Percentiles rank a stretch among this genome's conserved stretches.
Evolutionary conservation across 2,329 filamentous ascomycete genomes (phyloP).

Genomic region (Myriangium duriaei): DNA sequence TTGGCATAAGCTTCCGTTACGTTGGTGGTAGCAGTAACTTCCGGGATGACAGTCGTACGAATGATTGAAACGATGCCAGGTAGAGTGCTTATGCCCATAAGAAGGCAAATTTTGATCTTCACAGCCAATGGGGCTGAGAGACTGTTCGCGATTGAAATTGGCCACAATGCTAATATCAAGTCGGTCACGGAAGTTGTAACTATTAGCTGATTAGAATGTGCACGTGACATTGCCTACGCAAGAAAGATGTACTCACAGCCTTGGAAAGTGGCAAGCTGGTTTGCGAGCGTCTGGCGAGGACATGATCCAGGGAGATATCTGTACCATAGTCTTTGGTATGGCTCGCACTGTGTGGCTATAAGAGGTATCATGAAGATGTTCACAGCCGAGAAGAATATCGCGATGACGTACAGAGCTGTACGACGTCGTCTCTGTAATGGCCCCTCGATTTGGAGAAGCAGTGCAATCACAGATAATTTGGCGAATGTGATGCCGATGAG

Average conservation of each 20-base stretch:
- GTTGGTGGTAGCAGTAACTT: not conserved
- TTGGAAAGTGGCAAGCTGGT: constrained; percentile 4
- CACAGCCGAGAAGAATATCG: constrained; percentile 8
- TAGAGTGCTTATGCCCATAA: constrained; percentile 4
- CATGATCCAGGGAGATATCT: constrained; percentile 1
- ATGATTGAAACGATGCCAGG: constrained; percentile 1
- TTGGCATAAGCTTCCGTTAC: not conserved
- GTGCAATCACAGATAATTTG: constrained; percentile 3
- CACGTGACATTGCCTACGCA: not conserved
- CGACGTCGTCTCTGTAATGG: constrained; percentile 5
- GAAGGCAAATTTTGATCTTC: constrained; percentile 6
- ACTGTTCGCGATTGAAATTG: constrained; percentile 3
- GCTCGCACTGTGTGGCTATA: constrained; percentile 1
- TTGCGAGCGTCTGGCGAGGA: not conserved
- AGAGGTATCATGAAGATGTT: constrained; percentile 9
- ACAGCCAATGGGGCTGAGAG: constrained; percentile 1
- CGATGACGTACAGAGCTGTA: constrained; percentile 10
- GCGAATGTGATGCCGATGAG: constrained; percentile 7
- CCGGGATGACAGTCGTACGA: constrained; percentile 2
- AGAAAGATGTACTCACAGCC: not conserved
- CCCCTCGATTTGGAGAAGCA: constrained; percentile 5
- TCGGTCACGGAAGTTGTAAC: constrained; percentile 1
- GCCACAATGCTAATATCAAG: constrained; percentile 6
- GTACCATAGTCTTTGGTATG: constrained; percentile 4
- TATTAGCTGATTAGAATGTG: not conserved